phyloP scores from a whole-genome alignment of 306 rosid genomes.

The Pterocarpus santalinus region DNA sequence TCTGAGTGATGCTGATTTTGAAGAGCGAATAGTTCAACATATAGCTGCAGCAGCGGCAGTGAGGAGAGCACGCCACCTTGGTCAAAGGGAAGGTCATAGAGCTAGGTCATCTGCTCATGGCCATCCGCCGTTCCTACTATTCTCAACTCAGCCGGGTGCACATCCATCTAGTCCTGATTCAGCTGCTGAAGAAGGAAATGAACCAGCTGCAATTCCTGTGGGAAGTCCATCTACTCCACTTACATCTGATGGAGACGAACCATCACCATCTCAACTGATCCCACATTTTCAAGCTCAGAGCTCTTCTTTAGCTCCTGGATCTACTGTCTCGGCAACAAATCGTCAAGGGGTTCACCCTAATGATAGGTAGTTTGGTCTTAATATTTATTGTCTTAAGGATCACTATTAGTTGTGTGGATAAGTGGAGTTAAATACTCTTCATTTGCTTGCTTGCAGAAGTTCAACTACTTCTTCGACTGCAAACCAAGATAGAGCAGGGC shows the following conservation, averaged over 20 bases:
- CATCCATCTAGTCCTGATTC: slow-evolving; percentile 58
- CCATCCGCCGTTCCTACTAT: slow-evolving; percentile 64
- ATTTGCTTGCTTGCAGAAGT: slow-evolving; percentile 49
- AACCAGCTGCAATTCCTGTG: slow-evolving; percentile 61
- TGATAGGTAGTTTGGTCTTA: slow-evolving; percentile 55
- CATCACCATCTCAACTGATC: slow-evolving; percentile 56
- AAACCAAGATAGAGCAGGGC: slow-evolving; percentile 69
- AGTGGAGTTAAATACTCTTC: slow-evolving; percentile 7
- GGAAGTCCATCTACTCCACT: slow-evolving; percentile 70
- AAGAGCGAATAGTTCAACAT: slow-evolving; percentile 81
- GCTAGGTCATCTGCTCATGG: slow-evolving; percentile 65
- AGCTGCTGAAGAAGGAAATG: slow-evolving; percentile 53
- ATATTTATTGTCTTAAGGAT: slow-evolving; percentile 8
- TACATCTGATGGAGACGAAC: slow-evolving; percentile 55
- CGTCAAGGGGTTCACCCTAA: slow-evolving; percentile 52
- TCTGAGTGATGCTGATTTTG: slow-evolving; percentile 67
- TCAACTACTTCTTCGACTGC: slow-evolving; percentile 55
- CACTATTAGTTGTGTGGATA: background rate
- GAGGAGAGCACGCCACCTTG: slow-evolving; percentile 73
- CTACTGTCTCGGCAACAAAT: slow-evolving; percentile 49
- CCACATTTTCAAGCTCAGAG: slow-evolving; percentile 50
- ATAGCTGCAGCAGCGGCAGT: slow-evolving; percentile 86
- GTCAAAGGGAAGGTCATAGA: slow-evolving; percentile 72
- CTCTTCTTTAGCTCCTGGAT: slow-evolving; percentile 60
- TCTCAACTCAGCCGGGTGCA: slow-evolving; percentile 61